Conservation (phyloP, 176 grass and related monocot genomes). For the Areca catechu region DNA sequence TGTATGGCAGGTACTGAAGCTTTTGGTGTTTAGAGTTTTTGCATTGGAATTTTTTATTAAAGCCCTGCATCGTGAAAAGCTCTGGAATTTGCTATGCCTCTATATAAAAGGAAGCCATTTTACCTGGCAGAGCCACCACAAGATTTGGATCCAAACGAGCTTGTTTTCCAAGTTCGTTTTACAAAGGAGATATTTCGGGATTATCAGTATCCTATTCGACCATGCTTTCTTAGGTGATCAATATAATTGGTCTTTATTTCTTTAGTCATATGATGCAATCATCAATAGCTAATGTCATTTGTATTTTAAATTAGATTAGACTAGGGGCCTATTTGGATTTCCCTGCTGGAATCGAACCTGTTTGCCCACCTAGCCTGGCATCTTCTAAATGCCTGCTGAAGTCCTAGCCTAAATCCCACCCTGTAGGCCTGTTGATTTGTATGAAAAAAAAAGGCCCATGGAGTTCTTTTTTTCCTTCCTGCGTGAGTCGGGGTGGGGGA, state of each 20-base stretch:
- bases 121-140: slow-evolving; percentile 44
- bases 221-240: slow-evolving; percentile 4
- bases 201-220: slow-evolving; percentile 76
- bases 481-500: no score
- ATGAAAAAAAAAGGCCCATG: no score
- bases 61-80: slow-evolving; percentile 1
- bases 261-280: no score
- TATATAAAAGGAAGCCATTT: slow-evolving; percentile 60
- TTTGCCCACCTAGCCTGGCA: no score
- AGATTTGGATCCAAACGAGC: slow-evolving; percentile 56
- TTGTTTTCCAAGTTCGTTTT: slow-evolving; percentile 65
- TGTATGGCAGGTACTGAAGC: slow-evolving; percentile 6
- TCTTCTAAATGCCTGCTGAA: no score
- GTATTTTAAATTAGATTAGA: slow-evolving; percentile 5
- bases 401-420: no score
- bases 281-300: slow-evolving; percentile 1
- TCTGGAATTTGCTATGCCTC: slow-evolving; percentile 53
- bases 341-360: no score
- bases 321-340: no score
- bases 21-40: slow-evolving; percentile 1
- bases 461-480: no score
- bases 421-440: no score
- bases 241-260: neutral
- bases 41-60: neutral
- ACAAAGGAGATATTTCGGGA: slow-evolving; percentile 83